Base-by-base conservation (phyloP, 345 rosid species). In the Isatis tinctoria region DNA sequence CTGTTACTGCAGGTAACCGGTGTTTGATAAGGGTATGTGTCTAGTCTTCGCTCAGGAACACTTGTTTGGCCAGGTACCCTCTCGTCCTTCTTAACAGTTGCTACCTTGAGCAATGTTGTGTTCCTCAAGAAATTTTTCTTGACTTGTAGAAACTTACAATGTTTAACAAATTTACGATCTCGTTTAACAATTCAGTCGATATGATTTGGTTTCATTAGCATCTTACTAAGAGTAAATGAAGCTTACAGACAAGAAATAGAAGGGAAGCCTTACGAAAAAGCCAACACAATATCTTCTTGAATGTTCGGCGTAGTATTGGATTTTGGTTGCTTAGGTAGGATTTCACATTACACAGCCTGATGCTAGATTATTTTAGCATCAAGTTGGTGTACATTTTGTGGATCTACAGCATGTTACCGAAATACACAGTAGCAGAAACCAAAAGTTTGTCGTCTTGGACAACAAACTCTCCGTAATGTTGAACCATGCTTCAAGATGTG, bases 401-500 rank as follows among this genome's bases (percentile, higher is more conserved):
- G 36, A 28, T 70, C 2, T 35, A 70, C 39, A 76, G 5, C 59
- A 8, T 64, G 40, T 40, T 24, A 59, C 56, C 11, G 6, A 71
- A 59, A 58, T 70, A 71, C 35, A 71, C 49, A 77, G 61, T 58
- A 62, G 22, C 22, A 40, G 56, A 70, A 63, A 16, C 35, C 51
- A 35, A 18, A 30, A 44, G 60, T 37, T 49, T 64, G 28, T 30
- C 57, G 47, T 77, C 56, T 20, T 39, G 3, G 53, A 65, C 61
- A 58, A 48, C 72, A 64, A 54, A 47, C 22, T 35, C 70, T 43
- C 28, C 24, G 48, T 70, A 36, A 35, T 51, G 32, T 60, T 43
- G 65, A 70, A 37, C 14, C 36, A 24, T 71, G 52, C 77, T 59
- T 77, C 81, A 77, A 66, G 81, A 72, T 16, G 73, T 65, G 68